Conservation (phyloP, 345 rosid species). For the Mercurialis annua region DNA sequence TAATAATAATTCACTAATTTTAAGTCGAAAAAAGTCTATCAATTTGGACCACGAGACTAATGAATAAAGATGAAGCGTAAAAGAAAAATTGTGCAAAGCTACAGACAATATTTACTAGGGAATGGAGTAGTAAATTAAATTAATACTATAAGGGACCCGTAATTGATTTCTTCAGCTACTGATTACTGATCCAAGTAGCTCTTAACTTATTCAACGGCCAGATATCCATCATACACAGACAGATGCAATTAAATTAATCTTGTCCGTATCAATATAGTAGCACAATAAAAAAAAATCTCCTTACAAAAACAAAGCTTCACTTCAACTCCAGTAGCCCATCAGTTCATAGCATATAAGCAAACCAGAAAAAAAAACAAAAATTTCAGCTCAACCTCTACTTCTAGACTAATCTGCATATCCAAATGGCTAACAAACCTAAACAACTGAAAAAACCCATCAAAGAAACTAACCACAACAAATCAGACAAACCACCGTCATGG, state of each 20-base stretch:
- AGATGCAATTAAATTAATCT: background rate
- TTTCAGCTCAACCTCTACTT: background rate
- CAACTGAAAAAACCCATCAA: conserved; percentile 32
- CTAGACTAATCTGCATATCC: conserved; percentile 7
- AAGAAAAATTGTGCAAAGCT: background rate
- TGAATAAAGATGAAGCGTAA: background rate
- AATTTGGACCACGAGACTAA: too few relatives aligned
- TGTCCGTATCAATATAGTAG: conserved; percentile 10
- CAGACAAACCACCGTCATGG: conserved; percentile 54
- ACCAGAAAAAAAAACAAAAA: background rate
- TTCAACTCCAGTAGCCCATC: background rate
- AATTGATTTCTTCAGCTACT: conserved; percentile 6
- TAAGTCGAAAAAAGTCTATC: too few relatives aligned
- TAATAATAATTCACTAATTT: too few relatives aligned
- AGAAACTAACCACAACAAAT: conserved; percentile 32
- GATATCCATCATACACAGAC: conserved; percentile 13
- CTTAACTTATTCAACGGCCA: conserved; percentile 20
- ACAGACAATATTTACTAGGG: background rate
- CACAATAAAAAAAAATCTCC: background rate
- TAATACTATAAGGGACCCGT: conserved; percentile 24
- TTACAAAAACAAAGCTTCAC: conserved; percentile 6
- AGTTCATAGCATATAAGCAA: conserved; percentile 6
- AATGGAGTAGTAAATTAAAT: background rate
- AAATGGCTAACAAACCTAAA: conserved; percentile 52
- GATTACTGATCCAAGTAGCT: conserved; percentile 11